These are phyloP conservation scores for Cadophora luteo-olivacea DNA, from an alignment of 2,329 filamentous ascomycete genomes.

Conservation along the genomic window DNA sequence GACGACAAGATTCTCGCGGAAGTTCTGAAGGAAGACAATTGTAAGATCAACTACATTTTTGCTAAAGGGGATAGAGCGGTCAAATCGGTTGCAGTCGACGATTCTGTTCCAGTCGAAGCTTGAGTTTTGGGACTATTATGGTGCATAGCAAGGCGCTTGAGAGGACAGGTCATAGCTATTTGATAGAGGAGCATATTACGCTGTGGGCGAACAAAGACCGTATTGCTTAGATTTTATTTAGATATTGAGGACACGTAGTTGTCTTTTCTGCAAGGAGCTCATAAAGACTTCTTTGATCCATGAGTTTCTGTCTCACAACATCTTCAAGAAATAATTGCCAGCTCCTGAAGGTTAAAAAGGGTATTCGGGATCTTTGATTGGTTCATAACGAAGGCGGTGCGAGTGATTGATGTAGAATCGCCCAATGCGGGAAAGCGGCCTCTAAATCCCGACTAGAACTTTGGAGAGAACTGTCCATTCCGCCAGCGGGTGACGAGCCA, in stretches of 20 bases:
- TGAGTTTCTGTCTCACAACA: constrained; percentile 14
- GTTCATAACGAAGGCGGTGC: constrained; percentile 15
- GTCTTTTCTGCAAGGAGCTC: background rate
- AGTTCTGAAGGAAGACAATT: constrained; percentile 52
- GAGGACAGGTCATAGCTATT: constrained; percentile 18
- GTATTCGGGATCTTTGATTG: background rate
- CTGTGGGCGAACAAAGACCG: constrained; percentile 7
- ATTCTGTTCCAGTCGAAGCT: background rate
- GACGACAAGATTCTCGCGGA: constrained; percentile 58
- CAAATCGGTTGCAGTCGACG: background rate
- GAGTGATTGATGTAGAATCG: background rate
- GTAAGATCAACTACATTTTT: constrained; percentile 56
- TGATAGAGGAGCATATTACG: background rate
- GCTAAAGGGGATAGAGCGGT: constrained; percentile 46
- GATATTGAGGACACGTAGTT: background rate
- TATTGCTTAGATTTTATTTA: background rate
- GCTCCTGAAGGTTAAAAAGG: background rate
- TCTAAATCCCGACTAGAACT: constrained; percentile 9
- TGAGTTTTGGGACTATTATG: constrained; percentile 13
- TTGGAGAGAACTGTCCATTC: constrained; percentile 30
- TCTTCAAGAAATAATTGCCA: background rate
- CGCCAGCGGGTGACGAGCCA: constrained; percentile 21
- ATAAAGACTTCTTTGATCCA: background rate
- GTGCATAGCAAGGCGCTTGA: constrained; percentile 30
- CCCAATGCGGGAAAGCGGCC: constrained; percentile 11